A percentile compares a stretch with the other conserved stretches of the same genome.
Conservation (phyloP, 1,139 yeast species). For the Pichia sp. region DNA sequence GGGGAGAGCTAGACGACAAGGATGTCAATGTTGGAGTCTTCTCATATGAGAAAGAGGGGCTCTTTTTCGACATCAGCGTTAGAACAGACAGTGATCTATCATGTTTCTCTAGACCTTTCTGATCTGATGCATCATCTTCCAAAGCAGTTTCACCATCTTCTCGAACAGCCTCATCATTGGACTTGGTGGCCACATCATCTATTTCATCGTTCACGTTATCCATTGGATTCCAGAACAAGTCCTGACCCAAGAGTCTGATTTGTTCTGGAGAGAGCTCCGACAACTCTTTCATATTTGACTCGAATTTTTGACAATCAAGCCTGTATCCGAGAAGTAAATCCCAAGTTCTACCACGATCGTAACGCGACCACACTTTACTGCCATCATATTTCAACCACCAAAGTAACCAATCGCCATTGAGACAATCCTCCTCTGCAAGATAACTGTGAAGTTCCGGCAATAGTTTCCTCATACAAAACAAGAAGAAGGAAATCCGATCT, state of each 20-base stretch:
- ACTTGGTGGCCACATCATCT: neutral
- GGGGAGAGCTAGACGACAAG: slow-evolving; percentile 9
- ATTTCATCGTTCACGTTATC: slow-evolving; percentile 13
- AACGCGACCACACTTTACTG: slow-evolving; percentile 76
- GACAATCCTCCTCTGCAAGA: slow-evolving; percentile 74
- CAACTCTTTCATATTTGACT: slow-evolving; percentile 21
- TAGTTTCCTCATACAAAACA: slow-evolving; percentile 53
- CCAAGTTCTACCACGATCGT: slow-evolving; percentile 86
- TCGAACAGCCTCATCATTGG: neutral
- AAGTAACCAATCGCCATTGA: slow-evolving; percentile 84
- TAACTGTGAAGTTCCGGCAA: slow-evolving; percentile 74
- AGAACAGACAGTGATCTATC: slow-evolving; percentile 25
- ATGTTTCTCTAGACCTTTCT: slow-evolving; percentile 3
- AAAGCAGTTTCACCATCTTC: neutral
- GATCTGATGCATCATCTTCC: slow-evolving; percentile 6
- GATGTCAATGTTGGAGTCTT: slow-evolving; percentile 23
- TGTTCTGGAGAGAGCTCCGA: slow-evolving; percentile 17
- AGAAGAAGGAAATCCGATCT: slow-evolving; percentile 66
- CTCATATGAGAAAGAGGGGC: slow-evolving; percentile 15
- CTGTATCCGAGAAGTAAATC: slow-evolving; percentile 82
- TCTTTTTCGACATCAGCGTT: slow-evolving; percentile 18
- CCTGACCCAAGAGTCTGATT: slow-evolving; percentile 25
- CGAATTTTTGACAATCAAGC: slow-evolving; percentile 30
- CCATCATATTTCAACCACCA: slow-evolving; percentile 97
- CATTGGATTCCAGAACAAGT: slow-evolving; percentile 29